A percentile compares a stretch with the other conserved stretches of the same genome.
phyloP scores from a whole-genome alignment of 2,329 filamentous ascomycete species.

The Simplicillium sp. region DNA sequence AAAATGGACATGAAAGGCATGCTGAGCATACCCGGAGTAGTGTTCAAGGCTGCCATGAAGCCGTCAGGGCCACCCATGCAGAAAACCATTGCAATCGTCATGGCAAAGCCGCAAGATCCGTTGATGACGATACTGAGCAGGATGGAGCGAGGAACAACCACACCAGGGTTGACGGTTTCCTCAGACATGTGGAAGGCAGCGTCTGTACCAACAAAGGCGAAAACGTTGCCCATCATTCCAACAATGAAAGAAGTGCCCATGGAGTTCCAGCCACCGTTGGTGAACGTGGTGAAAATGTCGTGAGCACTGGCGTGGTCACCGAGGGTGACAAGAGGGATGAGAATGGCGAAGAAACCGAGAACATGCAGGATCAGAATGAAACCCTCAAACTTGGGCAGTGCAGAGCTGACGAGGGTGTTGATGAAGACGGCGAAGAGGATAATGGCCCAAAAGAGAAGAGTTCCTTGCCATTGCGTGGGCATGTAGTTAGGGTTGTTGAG shows the following conservation, averaged over 20 bases:
- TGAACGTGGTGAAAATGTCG: conserved; percentile 35
- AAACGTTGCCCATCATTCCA: conserved; percentile 31
- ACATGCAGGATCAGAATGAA: conserved; percentile 39
- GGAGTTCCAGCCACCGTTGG: conserved; percentile 31
- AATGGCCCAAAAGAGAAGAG: conserved; percentile 37
- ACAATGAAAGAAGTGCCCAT: conserved; percentile 24
- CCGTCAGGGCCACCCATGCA: background rate
- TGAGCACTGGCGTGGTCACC: conserved; percentile 19
- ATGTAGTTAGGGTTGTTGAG: conserved; percentile 29
- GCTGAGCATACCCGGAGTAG: conserved; percentile 27
- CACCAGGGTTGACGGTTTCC: conserved; percentile 34
- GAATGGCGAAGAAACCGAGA: conserved; percentile 21
- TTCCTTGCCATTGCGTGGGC: conserved; percentile 35
- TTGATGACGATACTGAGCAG: conserved; percentile 40
- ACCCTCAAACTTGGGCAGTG: conserved; percentile 40
- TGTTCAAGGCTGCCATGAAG: conserved; percentile 33
- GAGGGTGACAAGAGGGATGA: conserved; percentile 19
- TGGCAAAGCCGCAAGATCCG: conserved; percentile 42
- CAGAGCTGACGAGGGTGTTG: conserved; percentile 35
- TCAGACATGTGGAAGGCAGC: conserved; percentile 18
- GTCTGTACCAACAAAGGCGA: conserved; percentile 20
- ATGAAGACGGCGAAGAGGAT: conserved; percentile 35
- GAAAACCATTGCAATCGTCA: conserved; percentile 32
- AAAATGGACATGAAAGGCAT: conserved; percentile 52
- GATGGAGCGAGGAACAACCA: conserved; percentile 40